These are phyloP conservation scores for Silene noctiflora DNA, from an alignment of 179 eudicot genomes.

Conservation along the genomic window DNA sequence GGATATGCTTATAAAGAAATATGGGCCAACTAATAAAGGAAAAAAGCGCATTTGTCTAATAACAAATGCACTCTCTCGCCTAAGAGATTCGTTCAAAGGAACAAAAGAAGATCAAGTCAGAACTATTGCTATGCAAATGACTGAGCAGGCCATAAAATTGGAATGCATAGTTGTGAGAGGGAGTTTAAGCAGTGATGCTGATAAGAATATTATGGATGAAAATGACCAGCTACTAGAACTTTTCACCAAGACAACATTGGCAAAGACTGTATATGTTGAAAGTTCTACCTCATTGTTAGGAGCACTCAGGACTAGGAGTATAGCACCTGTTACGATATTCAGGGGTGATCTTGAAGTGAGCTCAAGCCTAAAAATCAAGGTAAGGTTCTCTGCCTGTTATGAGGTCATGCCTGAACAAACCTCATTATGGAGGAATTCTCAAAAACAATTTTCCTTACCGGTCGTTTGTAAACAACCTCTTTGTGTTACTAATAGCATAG, in stretches of 20 bases:
- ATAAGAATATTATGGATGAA: slow-evolving; percentile 56
- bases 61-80: slow-evolving; percentile 62
- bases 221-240: slow-evolving; percentile 63
- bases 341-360: slow-evolving; percentile 94
- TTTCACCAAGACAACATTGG: slow-evolving; percentile 55
- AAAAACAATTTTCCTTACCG: background rate
- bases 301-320: slow-evolving; percentile 81
- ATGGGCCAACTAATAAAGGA: slow-evolving; percentile 69
- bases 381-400: slow-evolving; percentile 25
- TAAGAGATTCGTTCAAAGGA: slow-evolving; percentile 86
- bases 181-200: slow-evolving; percentile 35
- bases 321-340: slow-evolving; percentile 82
- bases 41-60: slow-evolving; percentile 87
- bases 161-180: slow-evolving; percentile 74
- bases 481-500: background rate
- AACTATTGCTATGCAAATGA: slow-evolving; percentile 79
- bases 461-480: background rate
- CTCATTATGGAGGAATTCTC: background rate
- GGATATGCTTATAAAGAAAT: slow-evolving; percentile 95
- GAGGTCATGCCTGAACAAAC: background rate
- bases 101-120: slow-evolving; percentile 88
- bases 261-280: slow-evolving; percentile 70
- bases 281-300: slow-evolving; percentile 72
- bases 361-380: slow-evolving; percentile 77
- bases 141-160: slow-evolving; percentile 74